Evolutionary conservation across 345 rosid genomes (phyloP), one percentile per base, ranked within the genome.

Genomic region (Boechera retrofracta): DNA sequence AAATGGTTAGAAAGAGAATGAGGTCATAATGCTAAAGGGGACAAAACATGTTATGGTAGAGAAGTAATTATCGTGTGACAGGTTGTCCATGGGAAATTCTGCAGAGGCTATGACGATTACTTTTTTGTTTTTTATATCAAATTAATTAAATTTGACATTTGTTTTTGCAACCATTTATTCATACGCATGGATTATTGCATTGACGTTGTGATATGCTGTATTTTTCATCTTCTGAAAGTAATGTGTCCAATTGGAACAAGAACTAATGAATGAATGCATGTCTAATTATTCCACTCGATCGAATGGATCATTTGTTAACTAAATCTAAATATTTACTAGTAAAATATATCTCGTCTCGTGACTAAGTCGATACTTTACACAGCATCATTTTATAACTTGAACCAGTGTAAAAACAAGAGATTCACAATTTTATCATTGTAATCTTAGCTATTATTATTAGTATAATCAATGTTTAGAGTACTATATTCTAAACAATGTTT

Each of bases 11-110:
- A 78, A 67, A 78, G 81, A 39, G 77, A 65, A 24, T 65, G 81
- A 78, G 78, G 77, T 78, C 69, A 78, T 73, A 72, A 78, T 78
- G 77, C 59, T 10, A 60, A 78, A 78, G 81, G 78, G 77, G 74
- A 78, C 81, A 78, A 78, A 78, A 78, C 81, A 78, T 78, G 81
- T 78, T 78, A 78, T 67, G 78, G 77, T 78, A 78, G 77, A 73
- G 58, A 73, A 52, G 77, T 72, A 67, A 78, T 73, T 78, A 73
- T 78, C 77, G 69, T 52, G 69, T 73, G 81, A 78, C 81, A 78
- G 77, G 61, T 76, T 78, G 81, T 78, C 77, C 67, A 65, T 71
- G 67, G 52, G 41, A 77, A 77, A 72, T 67, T 66, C 64, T 78
- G 77, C 81, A 78, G 69, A 78, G 73, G 69, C 77, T 72, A 78